Evolutionary conservation across 495 filamentous ascomycete genomes (phyloP).

Genomic region (Podospora sp.): DNA sequence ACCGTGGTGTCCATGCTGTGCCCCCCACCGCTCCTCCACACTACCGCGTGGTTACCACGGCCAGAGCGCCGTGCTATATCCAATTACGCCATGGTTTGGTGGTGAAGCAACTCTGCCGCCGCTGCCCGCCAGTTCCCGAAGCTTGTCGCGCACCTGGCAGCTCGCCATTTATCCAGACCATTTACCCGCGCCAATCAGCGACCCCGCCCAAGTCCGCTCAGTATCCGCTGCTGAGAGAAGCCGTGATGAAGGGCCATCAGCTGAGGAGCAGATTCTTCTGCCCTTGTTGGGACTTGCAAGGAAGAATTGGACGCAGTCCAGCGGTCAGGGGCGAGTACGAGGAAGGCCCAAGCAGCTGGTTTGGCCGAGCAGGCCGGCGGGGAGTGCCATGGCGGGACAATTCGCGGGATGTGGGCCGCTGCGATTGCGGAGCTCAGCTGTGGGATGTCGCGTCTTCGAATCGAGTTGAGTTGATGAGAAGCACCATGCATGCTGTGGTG

Average conservation of each 20-base stretch:
- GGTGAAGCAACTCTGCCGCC: slow-evolving; percentile 2
- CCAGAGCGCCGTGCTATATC: neutral
- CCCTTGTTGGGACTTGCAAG: slow-evolving; percentile 9
- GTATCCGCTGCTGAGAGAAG: slow-evolving; percentile 29
- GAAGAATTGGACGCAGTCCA: neutral
- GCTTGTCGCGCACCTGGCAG: slow-evolving; percentile 21
- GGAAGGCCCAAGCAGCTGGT: neutral
- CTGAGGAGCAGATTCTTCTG: slow-evolving; percentile 39
- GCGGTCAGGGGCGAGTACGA: neutral
- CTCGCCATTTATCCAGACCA: slow-evolving; percentile 32
- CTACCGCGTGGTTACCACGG: neutral
- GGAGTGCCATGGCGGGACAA: too few species aligned
- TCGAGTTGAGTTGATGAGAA: neutral
- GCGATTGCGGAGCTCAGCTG: neutral
- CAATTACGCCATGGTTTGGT: slow-evolving; percentile 38
- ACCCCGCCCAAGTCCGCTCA: slow-evolving; percentile 22
- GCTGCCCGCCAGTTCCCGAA: slow-evolving; percentile 19
- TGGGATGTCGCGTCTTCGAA: neutral
- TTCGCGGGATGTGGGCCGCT: neutral
- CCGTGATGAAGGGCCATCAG: slow-evolving; percentile 29
- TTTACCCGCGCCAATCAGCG: slow-evolving; percentile 44
- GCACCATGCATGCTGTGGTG: neutral
- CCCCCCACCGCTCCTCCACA: neutral
- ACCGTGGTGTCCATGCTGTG: neutral
- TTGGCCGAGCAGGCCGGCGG: neutral